Evolutionary conservation across 75 land plant species (phyloP), one percentile per base, ranked within the genome.

Genomic region (Selaginella moellendorffii): DNA sequence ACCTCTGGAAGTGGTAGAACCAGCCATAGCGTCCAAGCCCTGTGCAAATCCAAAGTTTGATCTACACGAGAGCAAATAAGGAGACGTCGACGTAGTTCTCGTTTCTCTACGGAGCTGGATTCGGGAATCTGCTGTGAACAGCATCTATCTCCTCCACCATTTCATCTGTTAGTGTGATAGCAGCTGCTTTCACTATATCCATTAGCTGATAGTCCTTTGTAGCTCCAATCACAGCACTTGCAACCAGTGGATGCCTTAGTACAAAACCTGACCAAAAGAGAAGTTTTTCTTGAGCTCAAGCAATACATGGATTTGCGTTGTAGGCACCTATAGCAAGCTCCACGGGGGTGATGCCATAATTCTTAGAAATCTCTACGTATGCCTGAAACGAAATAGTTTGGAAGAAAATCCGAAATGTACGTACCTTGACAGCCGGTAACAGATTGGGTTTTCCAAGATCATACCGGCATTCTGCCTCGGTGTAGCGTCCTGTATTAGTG

Each of bases 391-490:
- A 36, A 36, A 36, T 14, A 36, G 14, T 36, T 36, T 5, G 5
- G 14, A 36, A 36, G 10, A 36, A 5, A 5, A 36, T 5, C 46
- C 14, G 29, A 0, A 1, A 26, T 63, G 1, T 24, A 24, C 71
- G 69, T 56, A 83, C 96, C 74, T 63, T 59, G 30, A 79, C 62
- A 42, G 91, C 87, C 54, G 80, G 72, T 65, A 69, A 61, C 27
- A 78, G 42, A 31, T 25, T 71, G 0, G 60, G 65, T 36, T 73
- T 82, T 25, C 78, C 72, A 30, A 90, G 67, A 66, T 74, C 78
- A 65, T 90, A 86, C 59, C 96, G 75, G 29, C 81, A 79, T 72
- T 90, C 96, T 28, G 93, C 96, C 78, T 90, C 96, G 61, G 80
- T 72, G 75, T 84, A 87, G 52, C 66, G 73, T 26, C 96, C 92